These are phyloP conservation scores for Leccinum ponderosum DNA, from an alignment of 1,284 basidiomycete species.

Conservation along the genomic window DNA sequence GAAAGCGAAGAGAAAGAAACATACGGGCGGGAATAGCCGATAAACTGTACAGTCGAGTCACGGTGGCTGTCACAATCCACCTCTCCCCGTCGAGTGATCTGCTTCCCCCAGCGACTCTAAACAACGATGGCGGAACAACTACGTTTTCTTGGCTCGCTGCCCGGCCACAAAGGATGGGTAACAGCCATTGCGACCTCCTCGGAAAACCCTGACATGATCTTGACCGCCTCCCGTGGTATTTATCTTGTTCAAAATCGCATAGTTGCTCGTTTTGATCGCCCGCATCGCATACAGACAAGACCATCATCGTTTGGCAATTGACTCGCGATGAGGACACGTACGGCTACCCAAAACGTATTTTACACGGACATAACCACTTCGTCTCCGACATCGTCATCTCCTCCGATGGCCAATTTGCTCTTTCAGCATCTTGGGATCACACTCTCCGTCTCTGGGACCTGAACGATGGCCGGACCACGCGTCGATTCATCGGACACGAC, in stretches of 20 bases:
- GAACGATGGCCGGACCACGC: slow-evolving; percentile 92
- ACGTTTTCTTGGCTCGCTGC: slow-evolving; percentile 89
- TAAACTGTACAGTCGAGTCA: slow-evolving; percentile 49
- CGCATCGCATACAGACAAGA: slow-evolving; percentile 90
- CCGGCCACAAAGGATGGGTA: slow-evolving; percentile 96
- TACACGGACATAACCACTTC: slow-evolving; percentile 99
- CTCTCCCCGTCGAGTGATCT: not conserved
- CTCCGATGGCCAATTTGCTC: slow-evolving; percentile 98
- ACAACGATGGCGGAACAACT: slow-evolving; percentile 79
- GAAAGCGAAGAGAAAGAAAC: not conserved
- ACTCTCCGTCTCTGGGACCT: slow-evolving; percentile 99
- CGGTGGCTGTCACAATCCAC: slow-evolving; percentile 61
- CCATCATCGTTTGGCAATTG: slow-evolving; percentile 99
- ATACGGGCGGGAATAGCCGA: slow-evolving; percentile 34
- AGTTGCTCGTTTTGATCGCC: slow-evolving; percentile 24
- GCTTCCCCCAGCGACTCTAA: slow-evolving; percentile 27
- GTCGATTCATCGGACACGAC: slow-evolving; percentile 98
- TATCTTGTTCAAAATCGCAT: slow-evolving; percentile 26
- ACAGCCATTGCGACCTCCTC: slow-evolving; percentile 96
- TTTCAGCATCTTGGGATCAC: slow-evolving; percentile 99
- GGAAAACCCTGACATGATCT: slow-evolving; percentile 96
- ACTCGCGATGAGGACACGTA: slow-evolving; percentile 93
- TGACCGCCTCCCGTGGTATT: slow-evolving; percentile 94
- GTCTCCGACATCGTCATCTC: slow-evolving; percentile 99
- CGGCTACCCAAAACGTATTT: slow-evolving; percentile 95